Evolutionary conservation across 441 rosid genomes (phyloP), one percentile per base, ranked within the genome.

Genomic region (Arabidopsis hybrid): DNA sequence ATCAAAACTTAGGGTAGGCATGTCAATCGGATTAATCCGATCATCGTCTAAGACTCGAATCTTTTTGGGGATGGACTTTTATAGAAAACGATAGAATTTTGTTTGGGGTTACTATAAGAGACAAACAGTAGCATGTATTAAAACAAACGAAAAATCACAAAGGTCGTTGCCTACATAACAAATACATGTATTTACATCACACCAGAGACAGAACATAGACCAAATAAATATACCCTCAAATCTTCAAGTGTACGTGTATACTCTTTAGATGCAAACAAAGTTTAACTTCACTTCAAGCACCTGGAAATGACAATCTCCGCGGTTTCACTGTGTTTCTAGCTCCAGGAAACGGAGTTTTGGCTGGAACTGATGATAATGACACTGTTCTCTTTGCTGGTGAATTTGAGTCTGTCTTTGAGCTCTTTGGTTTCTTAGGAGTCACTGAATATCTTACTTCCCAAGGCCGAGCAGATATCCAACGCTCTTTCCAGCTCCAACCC

Each of bases 401-500:
- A 40, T 67, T 81, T 35, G 78, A 69, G 72, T 69, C 80, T 42
- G 80, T 87, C 78, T 56, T 83, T 52, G 36, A 42, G 72, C 68
- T 83, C 67, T 82, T 88, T 6, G 53, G 70, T 77, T 87, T 87
- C 78, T 86, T 91, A 58, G 91, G 93, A 78, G 80, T 87, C 49
- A 56, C 21, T 38, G 89, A 85, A 13, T 84, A 72, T 63, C 94
- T 91, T 64, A 85, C 85, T 78, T 92, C 97, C 97, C 99, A 95
- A 18, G 99, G 99, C 11, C 95, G 81, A 79, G 83, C 93, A 77
- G 97, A 85, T 58, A 94, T 84, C 99, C 99, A 94, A 42, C 93
- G 87, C 39, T 95, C 96, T 83, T 71, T 90, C 99, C 97, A 91
- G 83, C 97, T 92, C 97, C 97, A 92, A 45, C 96, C 96, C 97